Base-by-base conservation (phyloP, 2,329 filamentous ascomycete genomes). In the Leptographium flavum region DNA sequence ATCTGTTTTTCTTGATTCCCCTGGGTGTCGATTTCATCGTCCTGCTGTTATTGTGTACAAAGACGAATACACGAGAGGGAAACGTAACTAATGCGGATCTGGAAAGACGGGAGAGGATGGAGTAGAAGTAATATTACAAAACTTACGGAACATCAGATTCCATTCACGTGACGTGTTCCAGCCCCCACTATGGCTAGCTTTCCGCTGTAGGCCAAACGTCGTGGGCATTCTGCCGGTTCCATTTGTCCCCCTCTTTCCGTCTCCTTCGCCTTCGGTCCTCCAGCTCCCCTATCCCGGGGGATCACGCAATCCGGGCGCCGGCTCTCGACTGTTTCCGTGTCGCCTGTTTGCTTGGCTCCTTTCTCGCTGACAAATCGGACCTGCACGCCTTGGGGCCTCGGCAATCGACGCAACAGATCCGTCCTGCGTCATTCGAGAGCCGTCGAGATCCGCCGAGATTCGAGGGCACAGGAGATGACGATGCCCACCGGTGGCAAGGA, bases 1-100 rank as follows among this genome's bases (percentile, higher is more conserved):
- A 37, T 28, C 27, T 47, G 19, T 30, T 47, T 47, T 48, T 46
- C 25, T 49, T 50, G 42, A 47, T 47, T 49, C 49, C 47, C 42
- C 42, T 19, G 42, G 42, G 42, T 44, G 27, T 39, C 35, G 22
- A 23, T 11, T 39, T 44, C 31, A 11, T 14, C 5, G 5, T 38
- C 8, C 25, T 30, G 28, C 19, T 13, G 25, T 25, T 30, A 21
- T 22, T 19, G 23, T 37, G 32, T 21, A 30, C 4, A 23, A 25
- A 15, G 15, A 21, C 23, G 32, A n/a, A 43, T 21, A 37, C 21
- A 27, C 17, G 28, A 36, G 32, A 30, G 35, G n/a, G 40, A 42
- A 14, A 42, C 40, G 21, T 25, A 17, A 28, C 30, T 33, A 42
- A 31, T 23, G 35, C 14, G n/a, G 22, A 25, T 42, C 23, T 42